Conservation (phyloP, 176 grass and related monocot species). For the Eleusine coracana region DNA sequence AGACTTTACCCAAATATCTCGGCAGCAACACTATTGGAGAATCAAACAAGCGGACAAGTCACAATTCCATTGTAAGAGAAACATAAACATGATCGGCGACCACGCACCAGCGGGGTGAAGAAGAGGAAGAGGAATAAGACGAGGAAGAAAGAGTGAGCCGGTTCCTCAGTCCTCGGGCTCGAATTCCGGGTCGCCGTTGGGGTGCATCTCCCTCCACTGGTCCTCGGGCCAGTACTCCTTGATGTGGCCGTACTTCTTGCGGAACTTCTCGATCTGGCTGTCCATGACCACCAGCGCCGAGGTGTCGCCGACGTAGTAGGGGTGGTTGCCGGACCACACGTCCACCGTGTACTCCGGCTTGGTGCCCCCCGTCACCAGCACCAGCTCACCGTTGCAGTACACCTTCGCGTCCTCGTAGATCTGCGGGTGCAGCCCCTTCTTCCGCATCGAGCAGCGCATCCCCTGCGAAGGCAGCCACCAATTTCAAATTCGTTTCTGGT, state of each 20-base stretch:
- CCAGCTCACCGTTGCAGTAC: constrained; percentile 94
- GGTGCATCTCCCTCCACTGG: constrained; percentile 68
- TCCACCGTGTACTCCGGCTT: constrained; percentile 84
- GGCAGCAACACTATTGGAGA: background rate
- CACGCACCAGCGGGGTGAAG: background rate
- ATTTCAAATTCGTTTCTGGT: background rate
- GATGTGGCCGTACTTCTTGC: constrained; percentile 76
- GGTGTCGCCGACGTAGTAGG: constrained; percentile 82
- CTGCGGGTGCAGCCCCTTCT: constrained; percentile 90
- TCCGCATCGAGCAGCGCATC: constrained; percentile 75
- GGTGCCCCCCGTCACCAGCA: constrained; percentile 91
- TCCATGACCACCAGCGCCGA: constrained; percentile 71
- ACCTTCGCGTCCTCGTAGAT: constrained; percentile 90
- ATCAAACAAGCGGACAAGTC: constrained; percentile 9
- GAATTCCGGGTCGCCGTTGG: constrained; percentile 60
- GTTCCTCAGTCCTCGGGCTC: constrained; percentile 50
- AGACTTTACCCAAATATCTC: constrained; percentile 28
- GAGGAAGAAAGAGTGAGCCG: background rate
- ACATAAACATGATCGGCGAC: background rate
- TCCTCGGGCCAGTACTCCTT: constrained; percentile 69
- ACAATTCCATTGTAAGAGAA: background rate
- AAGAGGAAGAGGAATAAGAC: background rate
- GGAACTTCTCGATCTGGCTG: constrained; percentile 94
- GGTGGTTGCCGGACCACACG: constrained; percentile 98
- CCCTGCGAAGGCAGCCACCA: constrained; percentile 24